These are phyloP conservation scores for Corylus avellana DNA, from an alignment of 306 rosid genomes.

Conservation along the genomic window DNA sequence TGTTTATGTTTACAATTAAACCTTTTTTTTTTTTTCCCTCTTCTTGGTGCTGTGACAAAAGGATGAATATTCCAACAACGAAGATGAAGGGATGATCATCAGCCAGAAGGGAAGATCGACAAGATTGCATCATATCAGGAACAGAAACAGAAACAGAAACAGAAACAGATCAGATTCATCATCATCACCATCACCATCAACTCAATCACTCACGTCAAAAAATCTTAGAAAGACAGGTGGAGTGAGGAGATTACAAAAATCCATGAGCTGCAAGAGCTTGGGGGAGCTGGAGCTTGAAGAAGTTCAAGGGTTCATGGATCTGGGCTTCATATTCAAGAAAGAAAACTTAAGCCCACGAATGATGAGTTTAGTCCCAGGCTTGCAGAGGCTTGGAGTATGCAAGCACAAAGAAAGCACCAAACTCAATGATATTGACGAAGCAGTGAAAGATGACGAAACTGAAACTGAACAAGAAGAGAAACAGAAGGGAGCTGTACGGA, in stretches of 20 bases:
- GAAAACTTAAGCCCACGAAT: slow-evolving; percentile 58
- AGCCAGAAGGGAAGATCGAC: slow-evolving; percentile 21
- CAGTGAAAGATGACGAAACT: not conserved
- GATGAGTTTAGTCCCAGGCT: slow-evolving; percentile 72
- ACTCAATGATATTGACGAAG: slow-evolving; percentile 6
- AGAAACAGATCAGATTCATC: slow-evolving; percentile 38
- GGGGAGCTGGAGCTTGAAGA: slow-evolving; percentile 86
- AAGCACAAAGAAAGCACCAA: slow-evolving; percentile 6
- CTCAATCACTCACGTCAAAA: slow-evolving; percentile 16
- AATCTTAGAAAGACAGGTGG: slow-evolving; percentile 11
- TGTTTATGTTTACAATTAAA: not conserved
- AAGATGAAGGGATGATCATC: slow-evolving; percentile 27
- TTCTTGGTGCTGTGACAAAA: slow-evolving; percentile 29
- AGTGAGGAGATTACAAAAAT: slow-evolving; percentile 43
- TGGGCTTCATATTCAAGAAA: slow-evolving; percentile 70
- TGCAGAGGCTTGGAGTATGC: slow-evolving; percentile 51
- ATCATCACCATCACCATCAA: slow-evolving; percentile 44
- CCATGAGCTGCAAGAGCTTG: slow-evolving; percentile 62
- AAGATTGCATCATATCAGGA: slow-evolving; percentile 24
- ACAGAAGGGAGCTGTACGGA: slow-evolving; percentile 25
- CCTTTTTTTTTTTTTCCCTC: slow-evolving; percentile 6
- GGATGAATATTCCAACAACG: slow-evolving; percentile 32
- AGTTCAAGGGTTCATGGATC: slow-evolving; percentile 82
- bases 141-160: slow-evolving; percentile 20
- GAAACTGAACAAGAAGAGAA: slow-evolving; percentile 14